Percentiles rank a stretch among this genome's conserved stretches.
Conservation (phyloP, 192 early-diverging fungal genomes). For the Backusella tarrabulga region DNA sequence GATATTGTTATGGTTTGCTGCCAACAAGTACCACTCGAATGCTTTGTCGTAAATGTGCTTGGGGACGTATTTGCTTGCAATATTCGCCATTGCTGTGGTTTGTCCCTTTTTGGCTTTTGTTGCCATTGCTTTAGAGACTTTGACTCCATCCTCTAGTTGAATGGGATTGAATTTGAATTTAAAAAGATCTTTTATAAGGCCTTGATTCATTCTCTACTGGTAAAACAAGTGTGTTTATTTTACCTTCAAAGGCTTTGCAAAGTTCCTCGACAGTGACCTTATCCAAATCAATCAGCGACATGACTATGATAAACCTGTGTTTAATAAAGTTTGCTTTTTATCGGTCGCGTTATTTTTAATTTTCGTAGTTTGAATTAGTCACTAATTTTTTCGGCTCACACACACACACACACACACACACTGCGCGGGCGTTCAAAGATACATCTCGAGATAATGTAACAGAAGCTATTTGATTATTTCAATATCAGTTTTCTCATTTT, state of each 20-base stretch:
- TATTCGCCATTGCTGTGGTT: not conserved
- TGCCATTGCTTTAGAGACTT: not conserved
- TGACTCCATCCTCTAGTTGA: not conserved
- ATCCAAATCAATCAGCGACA: not conserved
- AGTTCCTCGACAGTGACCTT: not conserved
- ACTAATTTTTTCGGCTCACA: not conserved
- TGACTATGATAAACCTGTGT: not conserved
- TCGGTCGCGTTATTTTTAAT: not conserved
- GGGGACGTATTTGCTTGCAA: not conserved
- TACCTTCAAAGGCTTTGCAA: not conserved
- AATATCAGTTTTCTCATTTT: too few species aligned
- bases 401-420: too few species aligned
- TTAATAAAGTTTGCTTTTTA: too few species aligned
- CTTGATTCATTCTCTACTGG: not conserved
- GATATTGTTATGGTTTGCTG: not conserved
- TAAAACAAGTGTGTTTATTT: not conserved
- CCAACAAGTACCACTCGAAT: not conserved
- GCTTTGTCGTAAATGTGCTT: not conserved
- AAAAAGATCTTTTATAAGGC: not conserved
- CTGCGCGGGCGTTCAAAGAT: too few species aligned
- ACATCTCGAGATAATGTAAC: too few species aligned
- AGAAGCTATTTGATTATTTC: too few species aligned
- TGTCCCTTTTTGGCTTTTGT: not conserved
- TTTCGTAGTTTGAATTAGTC: not conserved
- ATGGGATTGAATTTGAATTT: too few species aligned